Evolutionary conservation across 2,329 filamentous ascomycete genomes (phyloP), one percentile per base, ranked within the genome.

Genomic region (Cladosporium colombiae): DNA sequence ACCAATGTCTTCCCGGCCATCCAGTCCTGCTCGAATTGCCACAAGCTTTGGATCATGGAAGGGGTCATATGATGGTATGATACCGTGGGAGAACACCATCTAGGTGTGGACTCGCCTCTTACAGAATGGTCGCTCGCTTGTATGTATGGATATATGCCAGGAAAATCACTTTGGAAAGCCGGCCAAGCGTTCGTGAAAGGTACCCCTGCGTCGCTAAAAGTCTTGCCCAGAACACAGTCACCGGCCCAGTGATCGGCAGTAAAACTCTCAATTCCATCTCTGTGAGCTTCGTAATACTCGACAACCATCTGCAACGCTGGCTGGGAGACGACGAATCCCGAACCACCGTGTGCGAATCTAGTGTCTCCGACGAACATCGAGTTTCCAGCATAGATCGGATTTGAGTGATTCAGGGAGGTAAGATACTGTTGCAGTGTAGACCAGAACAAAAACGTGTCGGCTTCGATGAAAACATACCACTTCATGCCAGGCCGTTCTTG

Each of bases 401-500:
- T 29, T 7, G 29, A 29, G 29, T 29, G 33, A 85, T 78, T 70
- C 87, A 88, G 60, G 78, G 75, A 3, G 82, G 81, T 66, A 83
- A 73, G 18, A 13, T 49, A 13, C 18, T 1, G 73, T 74, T 2
- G 81, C 68, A 86, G 71, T 50, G 87, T 69, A 29, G 83, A 85
- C 78, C 85, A 84, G 13, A 85, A 76, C 44, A 87, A 73, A 69
- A 85, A 87, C 0, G 84, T 86, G 71, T 88, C 86, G 0, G 84
- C 81, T 69, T 87, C 85, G 56, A 86, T 81, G 71, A 88, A 88
- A 64, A 86, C 77, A 67, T 82, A 88, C 86, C 85, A 88, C 65
- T 83, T 83, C 55, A 82, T 81, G 29, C 84, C 74, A 2, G 82
- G 81, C 35, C 75, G 70, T 60, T 77, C 71, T 8, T 76, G 70